Percentiles rank a stretch among this genome's conserved stretches.
These are phyloP conservation scores for Erythrobasidium hasegawianum DNA, from an alignment of 1,284 basidiomycete genomes.

Conservation along the genomic window DNA sequence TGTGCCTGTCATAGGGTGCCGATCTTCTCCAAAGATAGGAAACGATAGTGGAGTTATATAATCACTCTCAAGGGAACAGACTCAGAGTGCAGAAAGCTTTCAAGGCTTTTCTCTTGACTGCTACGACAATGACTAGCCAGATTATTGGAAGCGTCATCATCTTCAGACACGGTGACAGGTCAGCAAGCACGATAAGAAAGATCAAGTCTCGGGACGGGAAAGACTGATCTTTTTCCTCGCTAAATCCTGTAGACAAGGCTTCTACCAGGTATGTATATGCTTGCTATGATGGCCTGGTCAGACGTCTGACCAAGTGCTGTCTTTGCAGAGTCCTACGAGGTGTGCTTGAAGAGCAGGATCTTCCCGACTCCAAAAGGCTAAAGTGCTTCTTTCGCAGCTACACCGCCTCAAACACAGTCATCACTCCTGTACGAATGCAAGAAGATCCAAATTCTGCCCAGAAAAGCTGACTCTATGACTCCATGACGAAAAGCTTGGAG, in stretches of 20 bases:
- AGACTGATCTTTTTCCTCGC: background rate
- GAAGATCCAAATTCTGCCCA: background rate
- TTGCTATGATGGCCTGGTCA: conserved; percentile 48
- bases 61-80: no score
- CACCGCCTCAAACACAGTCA: conserved; percentile 63
- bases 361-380: conserved; percentile 27
- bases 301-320: background rate
- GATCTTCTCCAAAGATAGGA: no score
- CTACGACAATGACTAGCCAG: conserved; percentile 8
- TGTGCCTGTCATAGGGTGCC: background rate
- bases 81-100: no score
- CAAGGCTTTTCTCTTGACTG: no score
- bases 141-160: conserved; percentile 73
- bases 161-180: conserved; percentile 74
- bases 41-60: no score
- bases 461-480: conserved; percentile 55
- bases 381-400: conserved; percentile 50
- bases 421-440: conserved; percentile 45
- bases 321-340: background rate
- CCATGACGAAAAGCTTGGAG: conserved; percentile 58
- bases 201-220: conserved; percentile 58
- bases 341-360: background rate
- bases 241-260: background rate
- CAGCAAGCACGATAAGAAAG: conserved; percentile 54
- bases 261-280: background rate